phyloP scores from a whole-genome alignment of 768 basidiomycete species.

The Termitomyces sp. region DNA sequence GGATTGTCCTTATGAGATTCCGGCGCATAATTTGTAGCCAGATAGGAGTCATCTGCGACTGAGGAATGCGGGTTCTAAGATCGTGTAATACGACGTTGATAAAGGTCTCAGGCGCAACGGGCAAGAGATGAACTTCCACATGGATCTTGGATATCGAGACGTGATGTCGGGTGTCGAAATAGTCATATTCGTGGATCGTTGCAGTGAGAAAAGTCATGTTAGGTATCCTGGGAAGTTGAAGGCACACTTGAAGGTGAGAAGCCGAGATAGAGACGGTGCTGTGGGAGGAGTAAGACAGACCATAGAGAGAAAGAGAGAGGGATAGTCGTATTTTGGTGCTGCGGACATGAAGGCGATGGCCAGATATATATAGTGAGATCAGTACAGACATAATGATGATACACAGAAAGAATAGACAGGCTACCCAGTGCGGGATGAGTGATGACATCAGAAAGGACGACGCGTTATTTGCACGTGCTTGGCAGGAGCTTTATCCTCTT shows the following conservation, averaged over 20 bases:
- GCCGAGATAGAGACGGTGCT: slow-evolving; percentile 10
- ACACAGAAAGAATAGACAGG: neutral
- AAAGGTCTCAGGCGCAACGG: slow-evolving; percentile 28
- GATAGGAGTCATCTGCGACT: slow-evolving; percentile 28
- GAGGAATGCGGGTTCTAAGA: slow-evolving; percentile 27
- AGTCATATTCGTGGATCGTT: slow-evolving; percentile 21
- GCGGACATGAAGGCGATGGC: slow-evolving; percentile 1
- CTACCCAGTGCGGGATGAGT: neutral
- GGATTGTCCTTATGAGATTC: slow-evolving; percentile 30
- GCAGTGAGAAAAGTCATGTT: slow-evolving; percentile 27
- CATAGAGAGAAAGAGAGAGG: slow-evolving; percentile 8
- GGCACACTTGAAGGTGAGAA: slow-evolving; percentile 12
- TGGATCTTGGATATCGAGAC: slow-evolving; percentile 15
- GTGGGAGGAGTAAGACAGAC: slow-evolving; percentile 6
- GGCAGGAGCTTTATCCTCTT: neutral
- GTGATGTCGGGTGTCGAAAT: slow-evolving; percentile 20
- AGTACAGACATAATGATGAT: neutral
- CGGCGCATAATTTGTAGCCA: slow-evolving; percentile 30
- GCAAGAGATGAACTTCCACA: slow-evolving; percentile 31
- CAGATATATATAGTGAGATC: neutral
- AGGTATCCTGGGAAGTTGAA: slow-evolving; percentile 23
- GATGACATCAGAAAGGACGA: neutral
- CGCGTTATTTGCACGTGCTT: slow-evolving; percentile 13
- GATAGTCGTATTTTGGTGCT: neutral
- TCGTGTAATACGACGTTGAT: slow-evolving; percentile 29